Percentiles rank a stretch among this genome's conserved stretches.
These are phyloP conservation scores for Colletotrichum falcatum DNA, from an alignment of 2,329 filamentous ascomycete genomes.

Conservation along the genomic window DNA sequence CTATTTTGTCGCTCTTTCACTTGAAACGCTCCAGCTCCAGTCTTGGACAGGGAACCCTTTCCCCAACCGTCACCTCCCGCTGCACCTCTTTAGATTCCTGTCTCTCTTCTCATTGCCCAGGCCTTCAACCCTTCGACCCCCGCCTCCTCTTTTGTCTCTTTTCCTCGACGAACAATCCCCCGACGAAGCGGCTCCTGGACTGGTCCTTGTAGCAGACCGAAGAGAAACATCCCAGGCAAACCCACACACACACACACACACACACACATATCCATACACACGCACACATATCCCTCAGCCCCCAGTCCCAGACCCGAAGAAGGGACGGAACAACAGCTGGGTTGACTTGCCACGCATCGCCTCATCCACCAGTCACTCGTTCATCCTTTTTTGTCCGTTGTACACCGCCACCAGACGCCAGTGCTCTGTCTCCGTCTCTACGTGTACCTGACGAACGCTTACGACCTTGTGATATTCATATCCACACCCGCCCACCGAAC, in stretches of 20 bases:
- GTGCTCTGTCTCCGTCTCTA: not conserved
- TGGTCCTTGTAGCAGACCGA: constrained; percentile 9
- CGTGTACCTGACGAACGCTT: constrained; percentile 6
- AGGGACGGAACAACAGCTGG: constrained; percentile 11
- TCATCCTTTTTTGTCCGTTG: constrained; percentile 14
- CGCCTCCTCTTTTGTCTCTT: constrained; percentile 14
- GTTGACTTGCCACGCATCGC: not conserved
- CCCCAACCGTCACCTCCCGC: constrained; percentile 22
- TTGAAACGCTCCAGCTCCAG: constrained; percentile 40
- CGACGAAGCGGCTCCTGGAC: constrained; percentile 20
- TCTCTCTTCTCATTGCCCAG: constrained; percentile 14
- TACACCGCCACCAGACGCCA: not conserved
- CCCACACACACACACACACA: not conserved
- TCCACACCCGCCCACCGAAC: constrained; percentile 16
- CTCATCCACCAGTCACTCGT: constrained; percentile 15
- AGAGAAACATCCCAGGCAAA: constrained; percentile 8
- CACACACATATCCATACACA: not conserved
- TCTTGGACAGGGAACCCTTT: constrained; percentile 37
- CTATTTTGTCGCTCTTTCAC: constrained; percentile 33
- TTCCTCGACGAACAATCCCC: constrained; percentile 35
- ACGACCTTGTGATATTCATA: constrained; percentile 20
- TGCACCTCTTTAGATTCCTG: constrained; percentile 30
- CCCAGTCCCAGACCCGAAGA: constrained; percentile 13
- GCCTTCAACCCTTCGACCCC: constrained; percentile 2
- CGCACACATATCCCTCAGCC: not conserved